These are phyloP conservation scores for Fusarium sp. DNA, from an alignment of 2,329 filamentous ascomycete genomes.

Conservation along the genomic window DNA sequence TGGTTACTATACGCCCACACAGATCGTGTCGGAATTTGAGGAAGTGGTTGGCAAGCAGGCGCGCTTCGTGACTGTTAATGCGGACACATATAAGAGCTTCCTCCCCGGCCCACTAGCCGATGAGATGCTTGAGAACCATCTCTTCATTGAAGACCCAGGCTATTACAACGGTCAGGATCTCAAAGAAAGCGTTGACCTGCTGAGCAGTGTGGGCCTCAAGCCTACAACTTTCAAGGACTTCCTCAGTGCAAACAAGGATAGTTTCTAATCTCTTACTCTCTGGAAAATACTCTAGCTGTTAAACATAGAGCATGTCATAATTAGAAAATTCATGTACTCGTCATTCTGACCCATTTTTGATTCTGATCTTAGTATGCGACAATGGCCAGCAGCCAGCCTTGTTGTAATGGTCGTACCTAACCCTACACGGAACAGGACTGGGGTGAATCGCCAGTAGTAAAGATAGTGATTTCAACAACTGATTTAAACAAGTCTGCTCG, in stretches of 20 bases:
- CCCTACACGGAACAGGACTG: no score
- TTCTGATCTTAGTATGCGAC: no score
- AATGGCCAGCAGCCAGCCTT: no score
- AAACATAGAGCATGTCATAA: no score
- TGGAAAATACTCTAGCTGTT: no score
- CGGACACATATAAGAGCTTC: constrained; percentile 4
- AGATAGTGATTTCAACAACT: no score
- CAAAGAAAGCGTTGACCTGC: not conserved
- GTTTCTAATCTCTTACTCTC: no score
- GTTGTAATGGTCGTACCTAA: no score
- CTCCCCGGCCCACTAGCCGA: not conserved
- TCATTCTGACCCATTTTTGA: no score
- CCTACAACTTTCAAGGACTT: not conserved
- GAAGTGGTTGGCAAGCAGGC: not conserved
- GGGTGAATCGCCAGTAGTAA: no score
- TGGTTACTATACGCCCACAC: not conserved
- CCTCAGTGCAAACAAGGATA: not conserved
- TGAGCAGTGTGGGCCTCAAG: not conserved
- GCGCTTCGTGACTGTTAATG: not conserved
- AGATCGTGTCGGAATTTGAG: not conserved
- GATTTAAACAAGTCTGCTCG: no score
- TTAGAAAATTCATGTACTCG: no score
- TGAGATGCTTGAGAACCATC: not conserved
- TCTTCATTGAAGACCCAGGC: not conserved
- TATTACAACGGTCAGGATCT: not conserved